Evolutionary conservation across 1,139 yeast species (phyloP), one percentile per base, ranked within the genome.

Genomic region (Scheffersomyces quercinus): DNA sequence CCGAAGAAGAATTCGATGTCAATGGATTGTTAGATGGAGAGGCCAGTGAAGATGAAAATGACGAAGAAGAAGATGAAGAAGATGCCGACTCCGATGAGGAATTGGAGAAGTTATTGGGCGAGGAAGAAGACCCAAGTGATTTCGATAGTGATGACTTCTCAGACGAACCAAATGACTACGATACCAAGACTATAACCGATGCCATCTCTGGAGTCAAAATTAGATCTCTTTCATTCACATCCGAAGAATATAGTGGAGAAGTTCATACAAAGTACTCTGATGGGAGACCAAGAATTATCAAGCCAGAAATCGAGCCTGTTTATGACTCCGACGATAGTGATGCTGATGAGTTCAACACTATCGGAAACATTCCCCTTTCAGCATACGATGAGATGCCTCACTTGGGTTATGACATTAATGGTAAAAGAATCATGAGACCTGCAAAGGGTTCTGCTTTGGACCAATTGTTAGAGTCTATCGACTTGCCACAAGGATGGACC

Each of bases 301-400:
- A 81, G 56, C 97, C 97, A 3, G 97, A 89, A 62, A 91, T 93
- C 53, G 85, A 88, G 29, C 98, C 99, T 3, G 83, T 82, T 14
- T 93, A 93, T 63, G 97, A 91, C 59, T 82, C 90, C 53, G 99
- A 93, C 66, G 98, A 93, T 58, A 83, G 91, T 57, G 98, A 91
- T 59, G 79, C 75, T 24, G 98, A 90, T 57, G 84, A 87, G 43
- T 71, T 73, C 55, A 93, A 93, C 66, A 89, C 98, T 5, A 88
- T 93, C 53, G 99, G 99, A 37, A 88, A 93, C 61, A 79, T 93
- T 46, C 98, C 99, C 40, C 61, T 93, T 30, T 81, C 93, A 16
- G 97, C 97, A 1, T 93, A 93, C 62, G 99, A 93, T 43, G 96
- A 90, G 64, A 87, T 87, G 85, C 99, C 99, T 1, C 99, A 95